These are phyloP conservation scores for Cladophialophora carrionii DNA, from an alignment of 2,329 filamentous ascomycete genomes.

Conservation along the genomic window DNA sequence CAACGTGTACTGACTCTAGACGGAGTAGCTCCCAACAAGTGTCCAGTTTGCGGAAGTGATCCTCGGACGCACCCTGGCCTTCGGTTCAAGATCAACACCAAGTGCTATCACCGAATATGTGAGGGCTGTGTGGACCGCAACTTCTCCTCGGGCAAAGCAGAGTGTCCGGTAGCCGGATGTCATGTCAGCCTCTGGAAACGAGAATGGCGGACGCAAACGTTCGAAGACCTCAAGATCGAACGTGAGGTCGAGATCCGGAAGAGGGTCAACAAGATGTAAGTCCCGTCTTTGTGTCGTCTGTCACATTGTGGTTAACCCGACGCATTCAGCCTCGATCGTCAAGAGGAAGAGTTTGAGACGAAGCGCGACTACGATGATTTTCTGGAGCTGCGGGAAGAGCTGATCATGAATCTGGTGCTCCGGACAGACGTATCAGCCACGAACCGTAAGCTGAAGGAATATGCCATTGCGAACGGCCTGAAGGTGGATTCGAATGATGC, in stretches of 20 bases:
- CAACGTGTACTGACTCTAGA: neutral
- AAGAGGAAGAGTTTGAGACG: slow-evolving; percentile 87
- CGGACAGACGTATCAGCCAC: slow-evolving; percentile 69
- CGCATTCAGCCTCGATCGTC: slow-evolving; percentile 75
- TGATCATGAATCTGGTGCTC: slow-evolving; percentile 84
- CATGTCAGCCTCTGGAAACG: slow-evolving; percentile 68
- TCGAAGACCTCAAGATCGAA: slow-evolving; percentile 84
- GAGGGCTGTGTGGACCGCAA: slow-evolving; percentile 92
- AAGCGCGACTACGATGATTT: slow-evolving; percentile 89
- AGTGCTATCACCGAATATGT: slow-evolving; percentile 99
- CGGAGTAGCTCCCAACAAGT: slow-evolving; percentile 47
- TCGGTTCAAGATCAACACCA: slow-evolving; percentile 93
- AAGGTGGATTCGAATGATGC: slow-evolving; percentile 69
- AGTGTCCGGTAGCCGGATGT: slow-evolving; percentile 89
- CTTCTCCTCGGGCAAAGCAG: slow-evolving; percentile 87
- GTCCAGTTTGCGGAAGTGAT: slow-evolving; percentile 95
- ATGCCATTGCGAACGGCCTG: slow-evolving; percentile 71
- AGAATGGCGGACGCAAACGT: slow-evolving; percentile 84
- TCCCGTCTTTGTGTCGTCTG: slow-evolving; percentile 14
- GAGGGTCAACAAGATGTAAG: slow-evolving; percentile 67
- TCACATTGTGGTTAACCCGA: slow-evolving; percentile 37
- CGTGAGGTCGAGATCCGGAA: slow-evolving; percentile 89
- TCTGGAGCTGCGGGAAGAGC: slow-evolving; percentile 85
- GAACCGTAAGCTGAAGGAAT: slow-evolving; percentile 64
- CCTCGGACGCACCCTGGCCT: slow-evolving; percentile 94